Percentiles rank a stretch among this genome's conserved stretches.
These are phyloP conservation scores for Sporothrix pseudoabietina DNA, from an alignment of 2,329 filamentous ascomycete genomes.

Conservation along the genomic window DNA sequence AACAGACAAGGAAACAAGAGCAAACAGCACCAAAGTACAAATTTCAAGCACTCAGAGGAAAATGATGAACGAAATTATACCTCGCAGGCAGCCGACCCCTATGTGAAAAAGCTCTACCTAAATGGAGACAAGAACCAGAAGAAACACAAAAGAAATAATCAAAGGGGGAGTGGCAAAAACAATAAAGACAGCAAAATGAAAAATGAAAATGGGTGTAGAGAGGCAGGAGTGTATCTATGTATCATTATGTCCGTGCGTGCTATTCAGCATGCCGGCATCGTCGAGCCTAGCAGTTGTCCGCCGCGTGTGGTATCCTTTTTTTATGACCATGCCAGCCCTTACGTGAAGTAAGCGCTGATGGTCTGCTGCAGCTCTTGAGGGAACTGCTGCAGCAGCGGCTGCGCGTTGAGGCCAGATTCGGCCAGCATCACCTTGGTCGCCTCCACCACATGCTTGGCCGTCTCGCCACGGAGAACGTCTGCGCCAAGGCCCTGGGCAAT, in stretches of 20 bases:
- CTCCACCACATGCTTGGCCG: constrained; percentile 72
- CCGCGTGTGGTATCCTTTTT: constrained; percentile 9
- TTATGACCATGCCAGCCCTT: background rate
- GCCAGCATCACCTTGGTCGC: constrained; percentile 78
- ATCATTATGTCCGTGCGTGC: constrained; percentile 21
- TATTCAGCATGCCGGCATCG: background rate
- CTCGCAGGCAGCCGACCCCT: constrained; percentile 3
- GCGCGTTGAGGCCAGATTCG: constrained; percentile 72
- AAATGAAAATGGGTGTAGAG: background rate
- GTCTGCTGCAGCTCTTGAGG: constrained; percentile 77
- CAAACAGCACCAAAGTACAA: constrained; percentile 11
- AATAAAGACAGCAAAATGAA: background rate
- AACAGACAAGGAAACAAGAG: background rate
- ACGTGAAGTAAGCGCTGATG: constrained; percentile 72
- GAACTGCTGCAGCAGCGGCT: constrained; percentile 73
- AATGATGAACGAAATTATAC: background rate
- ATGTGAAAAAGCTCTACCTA: constrained; percentile 16
- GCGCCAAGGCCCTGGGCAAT: constrained; percentile 89
- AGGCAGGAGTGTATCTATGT: constrained; percentile 21
- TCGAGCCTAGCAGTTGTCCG: background rate
- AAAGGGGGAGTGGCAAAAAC: background rate
- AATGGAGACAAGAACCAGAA: background rate
- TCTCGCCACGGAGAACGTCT: constrained; percentile 84
- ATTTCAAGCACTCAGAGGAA: constrained; percentile 1
- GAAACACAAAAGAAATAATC: background rate